Evolutionary conservation across 352 stramenopile genomes (phyloP).

Genomic region (Stephanocyclus meneghinianus): DNA sequence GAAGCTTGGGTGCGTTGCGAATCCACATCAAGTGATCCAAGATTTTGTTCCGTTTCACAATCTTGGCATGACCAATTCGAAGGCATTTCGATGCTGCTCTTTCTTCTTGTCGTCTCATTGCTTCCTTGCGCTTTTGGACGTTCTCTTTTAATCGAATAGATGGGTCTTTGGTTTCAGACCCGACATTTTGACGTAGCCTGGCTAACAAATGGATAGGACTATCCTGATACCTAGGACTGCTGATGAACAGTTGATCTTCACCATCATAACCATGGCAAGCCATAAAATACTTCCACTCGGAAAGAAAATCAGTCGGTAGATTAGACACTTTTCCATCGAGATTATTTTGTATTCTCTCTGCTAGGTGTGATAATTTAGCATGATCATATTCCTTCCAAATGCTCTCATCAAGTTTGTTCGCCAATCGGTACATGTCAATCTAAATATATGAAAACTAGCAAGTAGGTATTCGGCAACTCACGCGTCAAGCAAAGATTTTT

Average conservation of each 20-base stretch:
- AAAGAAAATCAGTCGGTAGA: slow-evolving; percentile 31
- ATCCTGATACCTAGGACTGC: slow-evolving; percentile 30
- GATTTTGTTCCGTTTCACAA: slow-evolving; percentile 20
- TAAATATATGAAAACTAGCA: too few relatives aligned
- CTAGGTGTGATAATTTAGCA: slow-evolving; percentile 14
- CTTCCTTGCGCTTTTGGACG: slow-evolving; percentile 8
- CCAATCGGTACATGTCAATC: slow-evolving; percentile 33
- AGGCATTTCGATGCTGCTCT: slow-evolving; percentile 5
- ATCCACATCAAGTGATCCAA: slow-evolving; percentile 39
- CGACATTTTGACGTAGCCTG: slow-evolving; percentile 28
- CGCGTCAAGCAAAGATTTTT: too few relatives aligned
- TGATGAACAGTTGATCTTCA: slow-evolving; percentile 36
- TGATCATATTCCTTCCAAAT: slow-evolving; percentile 31
- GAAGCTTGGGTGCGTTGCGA: slow-evolving; percentile 32
- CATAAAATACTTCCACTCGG: slow-evolving; percentile 29
- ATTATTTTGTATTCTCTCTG: slow-evolving; percentile 26
- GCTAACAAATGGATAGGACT: slow-evolving; percentile 16
- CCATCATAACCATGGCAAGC: slow-evolving; percentile 26
- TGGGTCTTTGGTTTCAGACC: slow-evolving; percentile 24
- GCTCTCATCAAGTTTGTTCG: slow-evolving; percentile 13
- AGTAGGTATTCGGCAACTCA: too few relatives aligned
- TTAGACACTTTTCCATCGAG: slow-evolving; percentile 19
- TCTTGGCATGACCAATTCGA: slow-evolving; percentile 14
- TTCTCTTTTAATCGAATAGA: slow-evolving; percentile 19
- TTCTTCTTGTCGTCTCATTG: slow-evolving; percentile 22